A percentile compares a stretch with the other conserved stretches of the same genome.
These are phyloP conservation scores for Pseudozyma sp. DNA, from an alignment of 1,284 basidiomycete genomes.

Conservation along the genomic window DNA sequence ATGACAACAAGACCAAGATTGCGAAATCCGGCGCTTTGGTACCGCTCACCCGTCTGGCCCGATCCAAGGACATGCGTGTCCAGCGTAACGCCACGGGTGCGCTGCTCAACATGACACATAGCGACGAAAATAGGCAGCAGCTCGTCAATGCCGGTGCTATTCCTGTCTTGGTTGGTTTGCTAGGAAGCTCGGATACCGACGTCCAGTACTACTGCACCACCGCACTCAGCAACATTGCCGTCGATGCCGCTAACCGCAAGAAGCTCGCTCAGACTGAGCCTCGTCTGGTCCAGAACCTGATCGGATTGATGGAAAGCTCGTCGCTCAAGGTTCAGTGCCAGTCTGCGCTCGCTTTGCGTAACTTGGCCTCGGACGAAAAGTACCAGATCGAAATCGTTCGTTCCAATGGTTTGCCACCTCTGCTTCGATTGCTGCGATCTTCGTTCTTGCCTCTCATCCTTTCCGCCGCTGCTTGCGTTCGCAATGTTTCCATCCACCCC, in stretches of 20 bases:
- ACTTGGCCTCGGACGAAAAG: slow-evolving; percentile 98
- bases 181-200: slow-evolving; percentile 97
- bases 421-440: slow-evolving; percentile 93
- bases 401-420: slow-evolving; percentile 89
- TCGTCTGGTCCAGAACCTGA: slow-evolving; percentile 92
- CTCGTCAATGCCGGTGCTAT: slow-evolving; percentile 98
- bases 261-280: slow-evolving; percentile 95
- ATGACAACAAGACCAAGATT: slow-evolving; percentile 99
- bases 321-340: slow-evolving; percentile 99
- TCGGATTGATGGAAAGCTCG: slow-evolving; percentile 95
- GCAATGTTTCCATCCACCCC: slow-evolving; percentile 98
- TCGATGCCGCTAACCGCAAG: slow-evolving; percentile 79
- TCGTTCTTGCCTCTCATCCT: slow-evolving; percentile 98
- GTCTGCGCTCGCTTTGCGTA: slow-evolving; percentile 93
- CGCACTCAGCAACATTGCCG: slow-evolving; percentile 95
- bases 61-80: slow-evolving; percentile 99
- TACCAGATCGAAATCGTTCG: slow-evolving; percentile 99
- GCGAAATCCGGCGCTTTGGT: slow-evolving; percentile 98
- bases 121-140: slow-evolving; percentile 96
- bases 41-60: slow-evolving; percentile 92
- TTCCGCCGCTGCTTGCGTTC: slow-evolving; percentile 96
- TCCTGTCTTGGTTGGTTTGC: slow-evolving; percentile 91
- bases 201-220: slow-evolving; percentile 99
- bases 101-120: slow-evolving; percentile 97
- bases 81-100: slow-evolving; percentile 99